Conservation (phyloP, 441 rosid species). For the Euphorbia schlechtendalii region DNA sequence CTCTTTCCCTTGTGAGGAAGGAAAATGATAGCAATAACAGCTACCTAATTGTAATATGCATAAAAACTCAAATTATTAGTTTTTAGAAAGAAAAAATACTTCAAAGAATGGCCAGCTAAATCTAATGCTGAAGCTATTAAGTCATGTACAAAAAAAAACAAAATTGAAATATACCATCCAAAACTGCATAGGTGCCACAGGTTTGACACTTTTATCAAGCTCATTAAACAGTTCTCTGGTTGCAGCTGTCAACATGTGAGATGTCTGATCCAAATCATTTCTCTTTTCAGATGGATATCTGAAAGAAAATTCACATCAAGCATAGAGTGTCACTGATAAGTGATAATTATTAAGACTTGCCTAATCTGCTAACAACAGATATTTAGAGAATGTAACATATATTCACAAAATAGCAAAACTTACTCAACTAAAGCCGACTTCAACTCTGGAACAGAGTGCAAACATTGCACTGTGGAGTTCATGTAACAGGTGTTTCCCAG, state of each 20-base stretch:
- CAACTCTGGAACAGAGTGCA: conserved; percentile 92
- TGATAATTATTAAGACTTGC: too few relatives aligned
- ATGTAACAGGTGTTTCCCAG: conserved; percentile 94
- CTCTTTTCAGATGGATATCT: conserved; percentile 69
- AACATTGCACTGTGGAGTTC: conserved; percentile 88
- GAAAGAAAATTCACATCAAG: conserved; percentile 15
- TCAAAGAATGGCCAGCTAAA: neutral
- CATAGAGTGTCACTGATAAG: conserved; percentile 7
- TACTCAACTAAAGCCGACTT: conserved; percentile 66
- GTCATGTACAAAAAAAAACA: neutral
- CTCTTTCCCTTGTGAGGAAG: neutral
- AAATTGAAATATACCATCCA: conserved; percentile 71
- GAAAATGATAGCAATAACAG: conserved; percentile 1
- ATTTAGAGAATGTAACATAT: neutral
- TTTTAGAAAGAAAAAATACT: neutral
- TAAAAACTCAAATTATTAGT: neutral
- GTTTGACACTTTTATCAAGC: conserved; percentile 76
- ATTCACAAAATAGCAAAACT: too few relatives aligned
- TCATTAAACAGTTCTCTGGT: conserved; percentile 76
- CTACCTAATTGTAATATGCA: neutral
- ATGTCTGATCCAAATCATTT: conserved; percentile 73
- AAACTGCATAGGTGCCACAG: conserved; percentile 90
- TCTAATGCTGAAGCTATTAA: conserved; percentile 3
- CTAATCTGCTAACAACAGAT: neutral
- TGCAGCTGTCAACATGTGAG: conserved; percentile 87